Base-by-base conservation (phyloP, 805 yeast species). In the Grigorovia transvaalensis region DNA sequence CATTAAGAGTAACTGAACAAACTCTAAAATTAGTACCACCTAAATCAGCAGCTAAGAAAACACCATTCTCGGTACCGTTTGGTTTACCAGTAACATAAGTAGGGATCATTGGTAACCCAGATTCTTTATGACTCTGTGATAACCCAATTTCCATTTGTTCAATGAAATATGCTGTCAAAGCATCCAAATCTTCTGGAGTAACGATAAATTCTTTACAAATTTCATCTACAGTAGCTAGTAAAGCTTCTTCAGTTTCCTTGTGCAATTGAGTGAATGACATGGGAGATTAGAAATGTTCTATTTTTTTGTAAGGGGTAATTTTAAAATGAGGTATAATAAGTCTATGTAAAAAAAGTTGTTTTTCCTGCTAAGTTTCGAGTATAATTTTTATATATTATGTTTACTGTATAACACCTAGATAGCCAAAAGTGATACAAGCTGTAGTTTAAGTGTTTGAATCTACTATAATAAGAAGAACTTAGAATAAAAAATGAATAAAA, bases 21-120 rank as follows among this genome's bases (percentile, higher is more conserved):
- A 93, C 96, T 62, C 99, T 77, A 71, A 91, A 88, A 68, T 93
- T 90, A 53, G 98, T 90, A 49, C 98, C 98, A 56, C 99, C 99
- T 50, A 91, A 75, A 65, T 91, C 98, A 4, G 93, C 96, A 51
- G 98, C 98, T 54, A 91, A 72, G 56, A 77, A 80, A 43, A 86
- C 74, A 46, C 98, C 98, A 51, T 73, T 74, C 66, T 91, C 99
- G 47, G 78, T 74, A 45, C 99, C 99, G 45, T 76, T 78, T 20
- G 99, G 99, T 52, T 88, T 77, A 11, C 78, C 75, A 9, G 96
- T 87, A 38, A 91, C 96, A 64, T 69, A 91, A 1, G 96, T 80
- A 41, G 98, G 98, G 60, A 93, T 88, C 99, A 91, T 93, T 44
- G 93, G 91, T 71, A 86, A 71, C 64, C 77, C 81, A 13, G 69